Evolutionary conservation across 2,329 filamentous ascomycete species (phyloP), one percentile per base, ranked within the genome.

Genomic region (Xylogone sp.): DNA sequence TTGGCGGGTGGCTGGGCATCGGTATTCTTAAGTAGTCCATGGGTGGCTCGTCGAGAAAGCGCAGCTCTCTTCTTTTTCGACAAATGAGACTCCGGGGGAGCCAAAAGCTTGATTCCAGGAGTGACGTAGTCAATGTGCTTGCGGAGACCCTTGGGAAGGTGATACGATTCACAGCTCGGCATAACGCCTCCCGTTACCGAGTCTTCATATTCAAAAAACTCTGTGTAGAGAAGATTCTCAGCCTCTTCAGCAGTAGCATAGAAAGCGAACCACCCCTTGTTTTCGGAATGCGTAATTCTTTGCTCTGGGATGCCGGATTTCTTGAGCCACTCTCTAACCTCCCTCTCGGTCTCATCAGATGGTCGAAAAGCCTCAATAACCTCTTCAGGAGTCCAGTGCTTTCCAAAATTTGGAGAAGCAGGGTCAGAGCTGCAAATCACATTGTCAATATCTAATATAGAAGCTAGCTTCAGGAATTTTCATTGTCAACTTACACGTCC

Each of bases 41-140:
- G 20, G 16, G 20, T 12, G 9, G 20, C 21, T 10, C 20, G 43
- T 5, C 18, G 9, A 21, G 43, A 45, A 16, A 21, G 20, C 13
- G 57, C 51, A 16, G 64, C 62, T 24, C 57, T 53, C 16, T 58
- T 60, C 39, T 58, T 50, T 7, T 53, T 31, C n/a, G 57, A 16
- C 13, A 39, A 16, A 39, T 39, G 34, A 39, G 34, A 39, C 13
- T 39, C 49, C 2, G 29, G 29, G 20, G 29, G 31, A 20, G 52
- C 48, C 39, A 56, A 53, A 52, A 56, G 57, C 21, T 59, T 55
- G 19, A 59, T 50, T 6, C 55, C 57, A 6, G 56, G 56, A 18
- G 56, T 47, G n/a, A 59, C 39, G 59, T 79, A 80, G 61, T 82
- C 79, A 48, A 83, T 69, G 53, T 82, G 76, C 7, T 67, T 52